A percentile compares a stretch with the other conserved stretches of the same genome.
Evolutionary conservation across 2,329 filamentous ascomycete species (phyloP).

Genomic region (Colletotrichum sp.): DNA sequence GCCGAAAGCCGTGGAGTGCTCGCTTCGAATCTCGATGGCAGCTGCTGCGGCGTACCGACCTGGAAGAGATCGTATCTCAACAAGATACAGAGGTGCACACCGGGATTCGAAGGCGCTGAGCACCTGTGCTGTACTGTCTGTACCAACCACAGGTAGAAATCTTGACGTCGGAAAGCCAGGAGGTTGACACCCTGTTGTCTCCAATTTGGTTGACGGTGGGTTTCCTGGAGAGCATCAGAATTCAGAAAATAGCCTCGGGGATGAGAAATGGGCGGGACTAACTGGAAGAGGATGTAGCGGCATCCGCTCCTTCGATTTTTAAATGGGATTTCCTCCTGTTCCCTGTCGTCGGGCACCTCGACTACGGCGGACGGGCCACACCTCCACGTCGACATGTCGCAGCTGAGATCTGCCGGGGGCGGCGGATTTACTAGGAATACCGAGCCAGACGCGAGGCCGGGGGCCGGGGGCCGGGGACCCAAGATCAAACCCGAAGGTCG

Average conservation of each 20-base stretch:
- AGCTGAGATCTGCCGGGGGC: conserved; percentile 19
- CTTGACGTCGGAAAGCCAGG: background rate
- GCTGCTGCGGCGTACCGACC: background rate
- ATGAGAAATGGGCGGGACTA: background rate
- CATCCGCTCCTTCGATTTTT: conserved; percentile 5
- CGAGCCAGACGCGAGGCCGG: conserved; percentile 16
- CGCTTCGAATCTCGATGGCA: conserved; percentile 2
- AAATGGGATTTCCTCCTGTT: conserved; percentile 11
- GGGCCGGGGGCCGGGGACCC: background rate
- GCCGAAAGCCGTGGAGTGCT: conserved; percentile 8
- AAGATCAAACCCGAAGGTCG: background rate
- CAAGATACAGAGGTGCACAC: background rate
- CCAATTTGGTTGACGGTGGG: background rate
- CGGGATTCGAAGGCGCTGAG: background rate
- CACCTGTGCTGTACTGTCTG: background rate
- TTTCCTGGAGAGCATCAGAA: conserved; percentile 9
- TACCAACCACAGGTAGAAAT: background rate
- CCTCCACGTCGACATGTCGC: conserved; percentile 1
- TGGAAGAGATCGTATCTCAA: background rate
- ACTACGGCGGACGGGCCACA: conserved; percentile 3
- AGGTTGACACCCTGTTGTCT: background rate
- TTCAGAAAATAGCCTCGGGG: conserved; percentile 5
- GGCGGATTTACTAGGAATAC: conserved; percentile 19
- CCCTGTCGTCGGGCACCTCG: conserved; percentile 12
- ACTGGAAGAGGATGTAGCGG: conserved; percentile 6